Evolutionary conservation across 768 basidiomycete species (phyloP), one percentile per base, ranked within the genome.

Genomic region (Pluteus cervinus): DNA sequence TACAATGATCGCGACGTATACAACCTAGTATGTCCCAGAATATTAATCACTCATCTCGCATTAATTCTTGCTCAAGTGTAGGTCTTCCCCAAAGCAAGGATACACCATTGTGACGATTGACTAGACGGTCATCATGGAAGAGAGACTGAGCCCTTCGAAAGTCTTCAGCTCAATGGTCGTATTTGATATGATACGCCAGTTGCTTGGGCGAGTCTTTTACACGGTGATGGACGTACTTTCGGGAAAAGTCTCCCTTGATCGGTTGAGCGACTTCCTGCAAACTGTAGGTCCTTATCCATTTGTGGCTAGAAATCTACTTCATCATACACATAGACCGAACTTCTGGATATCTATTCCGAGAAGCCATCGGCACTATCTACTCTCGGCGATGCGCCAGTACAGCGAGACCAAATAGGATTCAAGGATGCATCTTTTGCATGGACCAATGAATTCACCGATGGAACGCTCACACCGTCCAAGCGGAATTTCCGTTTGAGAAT

Each of bases 1-100:
- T 1, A 77, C 74, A 21, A 86, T 86, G 83, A 49, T 80, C 28
- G 66, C 72, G 11, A 79, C 81, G 1, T 86, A 75, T 47, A 63
- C 69, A 2, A 63, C 74, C 5, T 85, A 79, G 73, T 76, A 49
- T 40, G 73, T 46, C 12, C 16, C 36, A 22, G 20, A 5, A 30
- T 9, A 33, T 43, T 15, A 20, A 10, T 32, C n/a, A n/a, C n/a
- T n/a, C n/a, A n/a, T n/a, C n/a, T n/a, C n/a, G n/a, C n/a, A n/a
- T n/a, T n/a, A n/a, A n/a, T n/a, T n/a, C n/a, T n/a, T n/a, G n/a
- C n/a, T n/a, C n/a, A n/a, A n/a, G n/a, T n/a, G n/a, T n/a, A n/a
- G n/a, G n/a, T n/a, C n/a, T n/a, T n/a, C n/a, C n/a, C n/a, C n/a
- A n/a, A n/a, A n/a, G n/a, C n/a, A n/a, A n/a, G n/a, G n/a, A n/a